These are phyloP conservation scores for Candida pseudofarinosa DNA, from an alignment of 805 yeast genomes.

Conservation along the genomic window DNA sequence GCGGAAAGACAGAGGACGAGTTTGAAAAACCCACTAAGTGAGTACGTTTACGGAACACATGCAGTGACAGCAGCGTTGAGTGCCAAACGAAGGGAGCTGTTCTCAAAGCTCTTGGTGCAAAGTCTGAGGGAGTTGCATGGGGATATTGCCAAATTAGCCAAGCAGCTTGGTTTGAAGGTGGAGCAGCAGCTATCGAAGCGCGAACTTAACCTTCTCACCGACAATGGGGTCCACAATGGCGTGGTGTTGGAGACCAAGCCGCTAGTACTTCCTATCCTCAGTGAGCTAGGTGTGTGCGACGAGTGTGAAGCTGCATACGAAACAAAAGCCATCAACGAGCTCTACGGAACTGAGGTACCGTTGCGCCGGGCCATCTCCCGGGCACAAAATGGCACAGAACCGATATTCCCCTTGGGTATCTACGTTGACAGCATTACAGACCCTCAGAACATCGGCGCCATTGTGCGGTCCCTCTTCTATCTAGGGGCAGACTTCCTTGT, in stretches of 20 bases:
- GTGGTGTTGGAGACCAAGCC: slow-evolving; percentile 66
- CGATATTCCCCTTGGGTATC: slow-evolving; percentile 59
- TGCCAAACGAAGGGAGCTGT: slow-evolving; percentile 50
- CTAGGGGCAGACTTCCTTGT: slow-evolving; percentile 80
- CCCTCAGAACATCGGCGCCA: slow-evolving; percentile 85
- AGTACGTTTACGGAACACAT: slow-evolving; percentile 73
- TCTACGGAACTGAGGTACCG: slow-evolving; percentile 10
- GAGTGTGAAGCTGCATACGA: slow-evolving; percentile 16
- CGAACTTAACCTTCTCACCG: slow-evolving; percentile 56
- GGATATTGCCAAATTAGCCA: slow-evolving; percentile 47
- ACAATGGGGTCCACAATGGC: slow-evolving; percentile 78
- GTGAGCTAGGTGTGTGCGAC: slow-evolving; percentile 23
- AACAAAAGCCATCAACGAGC: slow-evolving; percentile 14
- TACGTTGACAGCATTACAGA: slow-evolving; percentile 78
- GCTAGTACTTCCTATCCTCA: slow-evolving; percentile 30
- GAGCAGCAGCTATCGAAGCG: slow-evolving; percentile 39
- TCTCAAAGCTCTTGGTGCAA: slow-evolving; percentile 49
- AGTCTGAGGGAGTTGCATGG: slow-evolving; percentile 23
- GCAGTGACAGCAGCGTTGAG: slow-evolving; percentile 68
- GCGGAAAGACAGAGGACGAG: slow-evolving; percentile 4
- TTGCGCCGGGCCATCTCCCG: slow-evolving; percentile 15
- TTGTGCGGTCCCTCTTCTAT: slow-evolving; percentile 73
- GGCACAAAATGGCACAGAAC: slow-evolving; percentile 4
- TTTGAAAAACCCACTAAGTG: slow-evolving; percentile 46
- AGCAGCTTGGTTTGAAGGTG: slow-evolving; percentile 35